Conservation (phyloP, 1,284 basidiomycete species). For the Microstroma glucosiphilum region DNA sequence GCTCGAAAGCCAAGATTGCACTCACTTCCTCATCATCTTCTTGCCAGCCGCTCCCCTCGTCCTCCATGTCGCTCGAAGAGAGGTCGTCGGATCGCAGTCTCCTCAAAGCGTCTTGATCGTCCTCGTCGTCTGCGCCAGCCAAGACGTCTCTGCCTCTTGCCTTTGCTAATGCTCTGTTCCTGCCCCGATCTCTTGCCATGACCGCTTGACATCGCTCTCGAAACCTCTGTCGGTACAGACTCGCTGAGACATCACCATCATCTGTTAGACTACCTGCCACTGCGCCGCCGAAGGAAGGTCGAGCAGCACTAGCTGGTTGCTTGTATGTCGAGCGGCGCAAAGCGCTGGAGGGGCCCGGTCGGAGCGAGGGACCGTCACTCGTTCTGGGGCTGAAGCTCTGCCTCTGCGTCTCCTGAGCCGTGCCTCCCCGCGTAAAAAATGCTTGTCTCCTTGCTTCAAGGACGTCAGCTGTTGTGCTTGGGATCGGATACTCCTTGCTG, state of each 20-base stretch:
- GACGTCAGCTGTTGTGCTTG: not conserved
- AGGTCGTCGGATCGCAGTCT: not conserved
- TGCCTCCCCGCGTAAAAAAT: not conserved
- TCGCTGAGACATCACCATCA: not conserved
- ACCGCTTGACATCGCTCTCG: slow-evolving; percentile 12
- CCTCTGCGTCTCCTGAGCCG: too few species aligned
- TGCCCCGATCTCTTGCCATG: slow-evolving; percentile 10
- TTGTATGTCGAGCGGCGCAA: not conserved
- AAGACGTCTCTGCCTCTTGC: slow-evolving; percentile 5
- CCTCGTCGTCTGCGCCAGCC: slow-evolving; percentile 4
- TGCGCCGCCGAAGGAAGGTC: not conserved
- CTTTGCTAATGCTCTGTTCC: not conserved
- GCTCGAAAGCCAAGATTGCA: not conserved
- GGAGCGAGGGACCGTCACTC: not conserved
- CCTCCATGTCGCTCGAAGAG: not conserved
- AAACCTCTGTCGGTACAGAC: slow-evolving; percentile 11
- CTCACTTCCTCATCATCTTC: slow-evolving; percentile 9
- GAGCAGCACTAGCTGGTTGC: not conserved
- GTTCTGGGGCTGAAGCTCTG: not conserved
- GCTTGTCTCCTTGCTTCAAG: slow-evolving; percentile 5
- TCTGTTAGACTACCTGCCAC: not conserved
- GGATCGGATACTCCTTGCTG: not conserved
- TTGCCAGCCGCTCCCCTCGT: slow-evolving; percentile 9
- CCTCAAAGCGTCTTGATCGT: not conserved
- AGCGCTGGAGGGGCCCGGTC: not conserved